Evolutionary conservation across 2,329 filamentous ascomycete genomes (phyloP).

Genomic region (Diaporthe citri): DNA sequence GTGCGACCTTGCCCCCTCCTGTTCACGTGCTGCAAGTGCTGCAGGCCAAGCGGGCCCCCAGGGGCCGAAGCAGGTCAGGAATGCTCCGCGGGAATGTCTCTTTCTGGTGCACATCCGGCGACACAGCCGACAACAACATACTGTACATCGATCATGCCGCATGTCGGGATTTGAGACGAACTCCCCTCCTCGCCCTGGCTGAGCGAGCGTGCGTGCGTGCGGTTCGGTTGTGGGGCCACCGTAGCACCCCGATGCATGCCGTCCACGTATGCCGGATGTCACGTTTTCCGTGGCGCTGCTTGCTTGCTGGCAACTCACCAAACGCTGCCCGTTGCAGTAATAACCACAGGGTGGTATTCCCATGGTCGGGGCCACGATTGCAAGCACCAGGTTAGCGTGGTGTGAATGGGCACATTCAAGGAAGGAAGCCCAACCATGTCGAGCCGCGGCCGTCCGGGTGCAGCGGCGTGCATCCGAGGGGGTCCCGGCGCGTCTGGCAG

Average conservation of each 20-base stretch:
- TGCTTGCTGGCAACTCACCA: background rate
- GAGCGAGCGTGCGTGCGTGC: background rate
- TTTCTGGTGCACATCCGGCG: background rate
- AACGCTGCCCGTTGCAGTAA: conserved; percentile 1
- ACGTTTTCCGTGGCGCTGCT: conserved; percentile 1
- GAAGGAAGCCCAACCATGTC: background rate
- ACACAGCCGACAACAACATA: background rate
- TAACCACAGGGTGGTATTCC: conserved; percentile 6
- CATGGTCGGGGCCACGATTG: background rate
- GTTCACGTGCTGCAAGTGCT: conserved; percentile 6
- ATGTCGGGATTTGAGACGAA: background rate
- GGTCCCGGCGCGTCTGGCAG: conserved; percentile 21
- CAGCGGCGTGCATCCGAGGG: conserved; percentile 17
- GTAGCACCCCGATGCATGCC: background rate
- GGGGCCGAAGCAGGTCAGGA: background rate
- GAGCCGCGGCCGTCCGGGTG: conserved; percentile 1
- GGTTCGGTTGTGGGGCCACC: background rate
- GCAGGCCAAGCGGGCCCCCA: background rate
- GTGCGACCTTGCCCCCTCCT: background rate
- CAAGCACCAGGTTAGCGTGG: background rate
- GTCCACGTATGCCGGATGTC: background rate
- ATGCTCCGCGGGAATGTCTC: background rate
- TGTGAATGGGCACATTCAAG: background rate
- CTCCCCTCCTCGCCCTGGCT: too few species aligned
- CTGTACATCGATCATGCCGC: background rate